Base-by-base conservation (phyloP, 2,329 filamentous ascomycete genomes). In the Alternaria sp. region DNA sequence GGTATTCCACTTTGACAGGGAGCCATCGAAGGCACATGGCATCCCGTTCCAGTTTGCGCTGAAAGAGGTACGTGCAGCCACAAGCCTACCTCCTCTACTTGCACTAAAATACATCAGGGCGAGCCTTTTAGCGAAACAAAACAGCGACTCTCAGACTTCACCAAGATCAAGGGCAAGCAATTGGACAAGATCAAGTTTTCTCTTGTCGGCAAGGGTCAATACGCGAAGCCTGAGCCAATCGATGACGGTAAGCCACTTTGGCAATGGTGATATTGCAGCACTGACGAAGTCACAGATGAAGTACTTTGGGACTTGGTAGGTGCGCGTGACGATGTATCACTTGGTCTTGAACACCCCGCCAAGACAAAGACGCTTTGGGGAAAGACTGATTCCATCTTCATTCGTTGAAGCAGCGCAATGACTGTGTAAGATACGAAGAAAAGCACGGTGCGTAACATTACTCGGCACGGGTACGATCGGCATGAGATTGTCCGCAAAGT, bases 131-230 rank as follows among this genome's bases (percentile, higher is more conserved):
- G 89, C 62, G 93, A 98, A 33, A 97, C 94, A 46, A 97, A 95
- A 83, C 93, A 97, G 82, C 89, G 96, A n/a, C 84, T 99, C 5
- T 94, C 96, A 71, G 95, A 94, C 80, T 87, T 95, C 63, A 97
- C 93, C 1, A 94, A 94, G 25, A 90, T 99, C 82, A 97, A 97
- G 82, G 96, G 96, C 80, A 99, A 99, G 85, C 93, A 93, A 69
- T 94, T 99, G 71, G 95, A 99, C 81, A 98, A 98, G 85, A 96
- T 99, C 81, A 97, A 96, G 81, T 97, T 99, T 84, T 92, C 94
- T 7, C 87, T 97, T 33, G 68, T 55, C 85, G 89, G 78, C 86
- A 92, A 78, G 71, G 82, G 71, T 37, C 86, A 88, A 55, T 96
- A 92, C 80, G 89, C 91, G 43, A 93, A 91, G 75, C 91, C 94